Conservation (phyloP, 495 filamentous ascomycete genomes). For the Tuber borchii region DNA sequence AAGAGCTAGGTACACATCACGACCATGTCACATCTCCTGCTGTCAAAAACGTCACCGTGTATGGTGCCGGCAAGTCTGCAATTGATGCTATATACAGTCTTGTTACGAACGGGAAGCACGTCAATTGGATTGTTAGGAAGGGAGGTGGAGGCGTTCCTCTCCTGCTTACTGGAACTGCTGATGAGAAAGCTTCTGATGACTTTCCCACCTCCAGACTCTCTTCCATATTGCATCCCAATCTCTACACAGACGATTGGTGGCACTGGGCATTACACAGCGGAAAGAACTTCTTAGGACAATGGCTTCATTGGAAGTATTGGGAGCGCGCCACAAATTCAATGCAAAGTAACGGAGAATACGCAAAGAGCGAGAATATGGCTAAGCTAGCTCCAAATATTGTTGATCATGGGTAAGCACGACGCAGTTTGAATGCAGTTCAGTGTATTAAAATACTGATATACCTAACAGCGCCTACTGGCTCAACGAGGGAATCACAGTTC, state of each 20-base stretch:
- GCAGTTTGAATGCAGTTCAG: background rate
- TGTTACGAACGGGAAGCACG: constrained; percentile 45
- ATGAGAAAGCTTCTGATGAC: constrained; percentile 29
- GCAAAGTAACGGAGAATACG: constrained; percentile 12
- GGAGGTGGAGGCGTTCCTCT: constrained; percentile 41
- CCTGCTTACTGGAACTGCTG: constrained; percentile 37
- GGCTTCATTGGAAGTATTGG: constrained; percentile 23
- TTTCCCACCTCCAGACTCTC: constrained; percentile 14
- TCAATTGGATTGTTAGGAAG: constrained; percentile 46
- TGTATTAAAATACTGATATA: constrained; percentile 8
- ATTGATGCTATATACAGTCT: constrained; percentile 46
- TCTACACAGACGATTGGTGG: constrained; percentile 19
- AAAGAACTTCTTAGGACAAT: constrained; percentile 15
- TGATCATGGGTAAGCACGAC: constrained; percentile 13
- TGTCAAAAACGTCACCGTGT: constrained; percentile 41
- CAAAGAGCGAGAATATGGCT: constrained; percentile 15
- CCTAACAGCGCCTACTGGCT: constrained; percentile 16
- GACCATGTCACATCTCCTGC: constrained; percentile 21
- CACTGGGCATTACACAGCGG: constrained; percentile 19
- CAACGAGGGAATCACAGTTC: constrained; percentile 13
- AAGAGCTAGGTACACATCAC: constrained; percentile 35
- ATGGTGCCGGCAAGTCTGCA: constrained; percentile 48
- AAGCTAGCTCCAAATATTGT: constrained; percentile 16
- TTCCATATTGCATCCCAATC: constrained; percentile 17
- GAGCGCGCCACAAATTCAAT: constrained; percentile 6